These are phyloP conservation scores for Mortierella sp. DNA, from an alignment of 371 early-diverging fungal genomes.

Conservation along the genomic window DNA sequence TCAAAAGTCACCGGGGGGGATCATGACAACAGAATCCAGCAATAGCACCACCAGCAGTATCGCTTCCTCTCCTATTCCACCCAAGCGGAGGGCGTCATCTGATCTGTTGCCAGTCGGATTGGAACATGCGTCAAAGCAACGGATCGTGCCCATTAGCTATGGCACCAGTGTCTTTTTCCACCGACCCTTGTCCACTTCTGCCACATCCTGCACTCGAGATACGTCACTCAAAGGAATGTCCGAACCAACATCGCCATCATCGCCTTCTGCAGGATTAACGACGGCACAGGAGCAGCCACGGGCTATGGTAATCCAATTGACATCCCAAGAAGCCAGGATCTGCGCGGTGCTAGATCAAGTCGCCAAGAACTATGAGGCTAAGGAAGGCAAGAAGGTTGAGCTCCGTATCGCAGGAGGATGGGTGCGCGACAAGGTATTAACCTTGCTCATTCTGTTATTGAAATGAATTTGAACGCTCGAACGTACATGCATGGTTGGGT, in stretches of 20 bases:
- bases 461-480: background rate
- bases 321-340: slow-evolving; percentile 70
- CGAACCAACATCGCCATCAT: background rate
- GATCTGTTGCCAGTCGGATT: background rate
- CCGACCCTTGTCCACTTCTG: background rate
- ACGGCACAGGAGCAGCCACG: background rate
- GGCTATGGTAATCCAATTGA: slow-evolving; percentile 57
- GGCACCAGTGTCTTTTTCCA: slow-evolving; percentile 21
- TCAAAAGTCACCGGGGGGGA: background rate
- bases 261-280: background rate
- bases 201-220: background rate
- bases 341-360: slow-evolving; percentile 74
- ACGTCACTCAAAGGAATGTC: background rate
- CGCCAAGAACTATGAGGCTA: slow-evolving; percentile 65
- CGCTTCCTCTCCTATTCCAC: too few species aligned
- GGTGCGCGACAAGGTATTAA: slow-evolving; percentile 96
- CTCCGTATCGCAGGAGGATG: slow-evolving; percentile 98
- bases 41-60: background rate
- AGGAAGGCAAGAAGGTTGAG: slow-evolving; percentile 70
- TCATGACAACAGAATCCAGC: background rate
- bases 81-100: slow-evolving; percentile 9
- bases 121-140: background rate
- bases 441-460: background rate
- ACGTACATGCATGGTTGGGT: too few species aligned
- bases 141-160: slow-evolving; percentile 14